Percentiles rank a stretch among this genome's conserved stretches.
These are phyloP conservation scores for Mycosarcoma mackinlayi DNA, from an alignment of 1,284 basidiomycete species.

Conservation along the genomic window DNA sequence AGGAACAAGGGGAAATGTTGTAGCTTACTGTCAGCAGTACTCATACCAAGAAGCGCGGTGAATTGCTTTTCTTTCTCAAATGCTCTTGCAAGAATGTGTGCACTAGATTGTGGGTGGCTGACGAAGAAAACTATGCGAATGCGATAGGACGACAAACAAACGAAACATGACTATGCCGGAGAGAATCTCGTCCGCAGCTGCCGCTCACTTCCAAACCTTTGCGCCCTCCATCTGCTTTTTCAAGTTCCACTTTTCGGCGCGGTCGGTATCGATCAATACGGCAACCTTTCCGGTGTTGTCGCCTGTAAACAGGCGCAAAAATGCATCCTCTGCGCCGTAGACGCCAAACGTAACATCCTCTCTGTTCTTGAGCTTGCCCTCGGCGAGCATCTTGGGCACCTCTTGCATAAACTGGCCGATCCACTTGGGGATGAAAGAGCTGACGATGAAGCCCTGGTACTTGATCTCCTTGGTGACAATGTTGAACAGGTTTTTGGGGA, in stretches of 20 bases:
- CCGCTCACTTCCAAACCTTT: slow-evolving; percentile 42
- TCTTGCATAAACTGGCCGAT: slow-evolving; percentile 33
- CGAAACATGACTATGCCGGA: too few species aligned
- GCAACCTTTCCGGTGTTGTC: slow-evolving; percentile 49
- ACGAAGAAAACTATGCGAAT: too few species aligned
- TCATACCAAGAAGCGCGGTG: too few species aligned
- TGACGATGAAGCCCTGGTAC: slow-evolving; percentile 49
- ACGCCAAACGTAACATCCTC: slow-evolving; percentile 53
- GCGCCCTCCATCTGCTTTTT: slow-evolving; percentile 22
- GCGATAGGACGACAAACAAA: too few species aligned
- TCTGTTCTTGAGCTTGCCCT: slow-evolving; percentile 43
- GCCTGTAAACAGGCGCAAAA: slow-evolving; percentile 44
- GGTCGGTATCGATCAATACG: slow-evolving; percentile 46
- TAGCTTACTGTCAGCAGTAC: too few species aligned
- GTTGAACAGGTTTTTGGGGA: slow-evolving; percentile 54
- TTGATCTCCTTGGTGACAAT: slow-evolving; percentile 45
- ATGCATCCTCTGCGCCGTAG: slow-evolving; percentile 47
- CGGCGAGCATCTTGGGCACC: slow-evolving; percentile 41
- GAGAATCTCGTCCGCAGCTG: too few species aligned
- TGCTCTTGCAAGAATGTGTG: too few species aligned
- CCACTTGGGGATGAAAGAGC: slow-evolving; percentile 42
- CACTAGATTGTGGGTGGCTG: too few species aligned
- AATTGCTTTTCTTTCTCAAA: too few species aligned
- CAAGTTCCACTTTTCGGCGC: slow-evolving; percentile 47
- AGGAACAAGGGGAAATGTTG: too few species aligned